A percentile compares a stretch with the other conserved stretches of the same genome.
These are phyloP conservation scores for Ganoderma resinaceum DNA, from an alignment of 1,284 basidiomycete genomes.

Conservation along the genomic window DNA sequence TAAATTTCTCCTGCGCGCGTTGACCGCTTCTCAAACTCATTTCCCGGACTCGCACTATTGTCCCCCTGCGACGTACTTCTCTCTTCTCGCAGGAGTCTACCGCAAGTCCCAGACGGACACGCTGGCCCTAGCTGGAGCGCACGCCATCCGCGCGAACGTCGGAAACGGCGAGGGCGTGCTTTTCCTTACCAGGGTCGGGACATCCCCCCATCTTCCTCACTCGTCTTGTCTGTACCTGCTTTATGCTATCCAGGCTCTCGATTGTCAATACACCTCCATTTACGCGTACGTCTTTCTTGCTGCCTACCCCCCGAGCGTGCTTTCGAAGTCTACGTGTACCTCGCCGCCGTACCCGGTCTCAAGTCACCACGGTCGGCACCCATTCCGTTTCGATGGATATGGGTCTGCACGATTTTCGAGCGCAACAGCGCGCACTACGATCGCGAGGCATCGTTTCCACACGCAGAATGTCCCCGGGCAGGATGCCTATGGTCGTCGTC, in stretches of 20 bases:
- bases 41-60: constrained; percentile 56
- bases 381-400: no score
- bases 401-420: background rate
- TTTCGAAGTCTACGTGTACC: background rate
- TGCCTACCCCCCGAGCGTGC: background rate
- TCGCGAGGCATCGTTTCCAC: no score
- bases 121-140: constrained; percentile 53
- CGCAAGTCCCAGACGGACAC: constrained; percentile 52
- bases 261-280: background rate
- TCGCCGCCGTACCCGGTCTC: background rate
- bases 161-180: constrained; percentile 48
- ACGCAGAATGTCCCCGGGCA: no score
- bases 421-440: no score
- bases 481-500: no score
- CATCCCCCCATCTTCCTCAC: constrained; percentile 23
- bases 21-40: constrained; percentile 42
- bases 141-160: constrained; percentile 32
- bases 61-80: constrained; percentile 49
- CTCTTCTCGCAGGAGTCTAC: constrained; percentile 55
- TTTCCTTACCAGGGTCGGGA: constrained; percentile 61
- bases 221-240: background rate
- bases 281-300: no score
- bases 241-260: background rate
- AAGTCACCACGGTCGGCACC: background rate
- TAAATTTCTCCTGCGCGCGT: background rate